Percentiles rank a stretch among this genome's conserved stretches.
These are phyloP conservation scores for Fusarium illudens DNA, from an alignment of 2,329 filamentous ascomycete genomes.

Conservation along the genomic window DNA sequence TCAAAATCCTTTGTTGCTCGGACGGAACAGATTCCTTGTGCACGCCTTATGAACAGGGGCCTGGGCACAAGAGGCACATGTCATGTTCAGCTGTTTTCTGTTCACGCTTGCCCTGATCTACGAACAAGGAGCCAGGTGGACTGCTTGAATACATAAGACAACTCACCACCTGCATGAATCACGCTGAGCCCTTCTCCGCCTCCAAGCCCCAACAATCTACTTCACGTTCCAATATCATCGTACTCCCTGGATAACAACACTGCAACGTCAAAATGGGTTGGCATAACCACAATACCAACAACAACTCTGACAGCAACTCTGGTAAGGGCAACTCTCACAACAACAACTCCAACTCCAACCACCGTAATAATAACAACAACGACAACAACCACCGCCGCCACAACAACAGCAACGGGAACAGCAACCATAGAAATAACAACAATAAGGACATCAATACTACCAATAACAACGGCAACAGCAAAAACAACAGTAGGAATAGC, in stretches of 20 bases:
- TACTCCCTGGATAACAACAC: neutral
- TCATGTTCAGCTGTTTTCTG: neutral
- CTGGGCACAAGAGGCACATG: neutral
- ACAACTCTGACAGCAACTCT: too few species aligned
- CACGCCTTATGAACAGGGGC: neutral
- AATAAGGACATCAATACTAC: too few species aligned
- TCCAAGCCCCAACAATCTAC: neutral
- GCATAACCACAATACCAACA: too few species aligned
- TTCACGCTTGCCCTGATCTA: neutral
- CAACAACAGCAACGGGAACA: too few species aligned
- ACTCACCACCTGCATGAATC: neutral
- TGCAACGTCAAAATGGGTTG: neutral
- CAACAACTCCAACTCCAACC: too few species aligned
- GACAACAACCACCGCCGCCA: too few species aligned
- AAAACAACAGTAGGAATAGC: too few species aligned
- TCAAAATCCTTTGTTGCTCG: neutral
- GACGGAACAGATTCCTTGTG: neutral
- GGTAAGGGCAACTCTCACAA: too few species aligned
- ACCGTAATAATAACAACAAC: too few species aligned
- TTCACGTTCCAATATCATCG: neutral
- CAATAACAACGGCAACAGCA: too few species aligned
- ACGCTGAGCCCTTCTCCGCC: neutral
- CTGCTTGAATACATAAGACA: neutral
- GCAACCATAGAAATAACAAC: too few species aligned
- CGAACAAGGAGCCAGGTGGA: neutral